Evolutionary conservation across 305 asterid species (phyloP), one percentile per base, ranked within the genome.

Genomic region (Rubia occidens): DNA sequence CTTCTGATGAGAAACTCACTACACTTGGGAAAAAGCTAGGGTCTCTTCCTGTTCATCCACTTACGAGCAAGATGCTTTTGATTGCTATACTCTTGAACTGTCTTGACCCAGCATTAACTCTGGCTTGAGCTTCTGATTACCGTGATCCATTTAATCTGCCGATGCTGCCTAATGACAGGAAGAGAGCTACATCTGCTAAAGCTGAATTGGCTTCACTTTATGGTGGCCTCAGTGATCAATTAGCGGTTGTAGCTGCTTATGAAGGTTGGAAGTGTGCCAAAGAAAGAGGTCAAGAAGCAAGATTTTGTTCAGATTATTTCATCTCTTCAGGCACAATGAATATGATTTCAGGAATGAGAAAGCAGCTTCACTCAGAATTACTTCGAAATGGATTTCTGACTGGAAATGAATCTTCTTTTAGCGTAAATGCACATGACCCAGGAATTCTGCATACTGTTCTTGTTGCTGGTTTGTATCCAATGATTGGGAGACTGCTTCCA

Each of bases 41-140:
- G 29, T 80, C 89, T 64, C 83, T 95, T 32, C 97, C 99, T 1
- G 96, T 91, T 80, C 99, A 95, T 79, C 99, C 95, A 24, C 82
- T 81, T 40, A 89, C 88, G 53, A 86, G 99, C 96, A 95, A 91
- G 88, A 95, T 95, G 99, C 90, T 95, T 66, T 84, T 95, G 35
- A 69, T 86, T 68, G 88, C 94, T 42, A 88, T 95, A 75, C 75
- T 91, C 61, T 71, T 95, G 83, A 85, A 89, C 78, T 95, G 96
- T 66, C 96, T 91, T 32, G 96, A 85, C 68, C 99, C 96, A 2
- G 97, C 99, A 40, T 78, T 95, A 78, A 95, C 99, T 62, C 72
- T 95, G 74, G 99, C 97, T 58, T 91, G 97, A 76, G 93, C 96
- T 67, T 78, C 95, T n/a, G 95, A 88, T 74, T 81, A 81, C 74